Evolutionary conservation across 768 basidiomycete genomes (phyloP), one percentile per base, ranked within the genome.

Genomic region (Xerocomellus chrysenteron): DNA sequence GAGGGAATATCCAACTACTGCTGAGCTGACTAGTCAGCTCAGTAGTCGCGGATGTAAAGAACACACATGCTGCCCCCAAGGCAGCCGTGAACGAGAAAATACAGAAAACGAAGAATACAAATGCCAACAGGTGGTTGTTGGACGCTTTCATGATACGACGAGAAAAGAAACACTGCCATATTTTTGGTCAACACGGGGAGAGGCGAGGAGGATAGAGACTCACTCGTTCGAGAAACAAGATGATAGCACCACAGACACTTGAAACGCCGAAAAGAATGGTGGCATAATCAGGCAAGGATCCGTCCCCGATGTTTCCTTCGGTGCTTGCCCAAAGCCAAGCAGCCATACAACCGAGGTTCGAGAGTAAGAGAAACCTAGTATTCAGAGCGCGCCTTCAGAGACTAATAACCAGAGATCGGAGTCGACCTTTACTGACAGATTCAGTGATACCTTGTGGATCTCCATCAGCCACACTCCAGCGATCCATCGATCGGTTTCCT

Each of bases 1-100:
- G 56, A 4, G 66, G 60, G 41, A 67, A 60, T 49, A 60, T 54
- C 66, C 66, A 65, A 21, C 17, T 24, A 3, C 8, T 39, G 33
- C 40, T 32, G n/a, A 64, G 62, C 24, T 63, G 61, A 26, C 32
- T 37, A 7, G 41, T 52, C 46, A 65, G 44, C 14, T 24, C 32
- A 12, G 48, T 5, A 6, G 46, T 57, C 4, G 30, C 17, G 19
- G 32, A 26, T 6, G 56, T 37, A 36, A 68, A 67, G 37, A 68
- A 68, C 41, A 44, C n/a, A 19, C 56, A 51, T 3, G 63, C 60
- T 13, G 56, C 60, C 1, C 66, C 66, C 56, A 65, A 53, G 35
- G 60, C 63, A 49, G 50, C 60, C n/a, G 60, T 65, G 26, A 68
- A 63, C 12, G 63, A 48, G 49, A 67, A 60, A 5, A 65, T 46